Conservation (phyloP, 2,329 filamentous ascomycete genomes). For the Trichoderma atroviride region DNA sequence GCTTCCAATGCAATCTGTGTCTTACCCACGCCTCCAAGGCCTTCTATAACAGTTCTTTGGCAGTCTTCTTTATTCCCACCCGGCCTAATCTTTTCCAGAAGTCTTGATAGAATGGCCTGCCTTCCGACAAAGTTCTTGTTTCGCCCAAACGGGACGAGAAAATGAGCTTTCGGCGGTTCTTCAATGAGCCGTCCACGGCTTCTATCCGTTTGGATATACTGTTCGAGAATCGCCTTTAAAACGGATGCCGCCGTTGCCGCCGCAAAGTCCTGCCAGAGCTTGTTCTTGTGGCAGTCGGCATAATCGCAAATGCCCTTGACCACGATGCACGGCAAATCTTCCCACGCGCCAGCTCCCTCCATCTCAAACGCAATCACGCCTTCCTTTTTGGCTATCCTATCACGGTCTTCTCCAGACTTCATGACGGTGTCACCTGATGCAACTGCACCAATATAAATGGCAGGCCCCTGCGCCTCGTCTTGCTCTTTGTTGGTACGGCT, state of each 20-base stretch:
- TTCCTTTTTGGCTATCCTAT: slow-evolving; percentile 34
- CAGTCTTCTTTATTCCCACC: slow-evolving; percentile 28
- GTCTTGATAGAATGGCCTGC: slow-evolving; percentile 26
- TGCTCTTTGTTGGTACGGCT: background rate
- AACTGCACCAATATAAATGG: background rate
- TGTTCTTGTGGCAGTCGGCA: slow-evolving; percentile 19
- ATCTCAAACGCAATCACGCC: slow-evolving; percentile 36
- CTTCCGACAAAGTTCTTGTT: slow-evolving; percentile 33
- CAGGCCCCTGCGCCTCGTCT: background rate
- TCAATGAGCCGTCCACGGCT: background rate
- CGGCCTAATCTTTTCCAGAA: slow-evolving; percentile 28
- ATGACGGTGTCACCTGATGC: slow-evolving; percentile 44
- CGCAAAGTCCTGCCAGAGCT: slow-evolving; percentile 5
- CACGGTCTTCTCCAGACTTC: slow-evolving; percentile 40
- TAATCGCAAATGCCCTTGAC: slow-evolving; percentile 14
- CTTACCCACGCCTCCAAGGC: slow-evolving; percentile 42
- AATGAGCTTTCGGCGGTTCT: background rate
- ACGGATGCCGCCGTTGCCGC: background rate
- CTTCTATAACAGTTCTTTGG: slow-evolving; percentile 35
- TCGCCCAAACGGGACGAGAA: slow-evolving; percentile 28
- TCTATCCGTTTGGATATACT: background rate
- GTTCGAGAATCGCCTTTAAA: background rate
- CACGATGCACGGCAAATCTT: slow-evolving; percentile 37
- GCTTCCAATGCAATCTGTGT: slow-evolving; percentile 42
- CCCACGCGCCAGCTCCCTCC: slow-evolving; percentile 37